Evolutionary conservation across 108 stramenopile species (phyloP).

Genomic region (Cyclotella atomus): DNA sequence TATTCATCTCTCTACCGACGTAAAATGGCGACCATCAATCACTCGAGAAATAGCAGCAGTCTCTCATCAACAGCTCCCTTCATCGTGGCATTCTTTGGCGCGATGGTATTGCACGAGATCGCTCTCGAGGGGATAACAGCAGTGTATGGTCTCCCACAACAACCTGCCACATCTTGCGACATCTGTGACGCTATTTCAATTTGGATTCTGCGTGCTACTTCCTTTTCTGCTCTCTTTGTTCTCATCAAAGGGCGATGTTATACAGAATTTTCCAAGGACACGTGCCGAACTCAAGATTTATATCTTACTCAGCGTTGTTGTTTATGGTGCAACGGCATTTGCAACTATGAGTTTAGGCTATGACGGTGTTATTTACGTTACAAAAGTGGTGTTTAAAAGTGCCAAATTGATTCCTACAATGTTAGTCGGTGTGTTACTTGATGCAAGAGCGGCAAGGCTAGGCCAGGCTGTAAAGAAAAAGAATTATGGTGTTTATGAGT

Average conservation of each 20-base stretch:
- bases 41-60: neutral
- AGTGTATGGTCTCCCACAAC: slow-evolving; percentile 34
- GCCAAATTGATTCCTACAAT: slow-evolving; percentile 76
- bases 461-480: slow-evolving; percentile 43
- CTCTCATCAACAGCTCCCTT: slow-evolving; percentile 24
- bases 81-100: slow-evolving; percentile 52
- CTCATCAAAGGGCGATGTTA: slow-evolving; percentile 35
- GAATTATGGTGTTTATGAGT: slow-evolving; percentile 52
- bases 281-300: slow-evolving; percentile 50
- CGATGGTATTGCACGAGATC: slow-evolving; percentile 70
- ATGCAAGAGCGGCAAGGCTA: slow-evolving; percentile 27
- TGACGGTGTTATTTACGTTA: slow-evolving; percentile 61
- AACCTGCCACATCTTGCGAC: slow-evolving; percentile 50
- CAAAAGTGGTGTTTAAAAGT: slow-evolving; percentile 77
- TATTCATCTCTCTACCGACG: neutral
- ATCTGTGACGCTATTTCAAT: slow-evolving; percentile 69
- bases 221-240: slow-evolving; percentile 49
- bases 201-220: slow-evolving; percentile 64
- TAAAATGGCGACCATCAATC: too few relatives aligned
- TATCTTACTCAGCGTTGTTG: slow-evolving; percentile 50
- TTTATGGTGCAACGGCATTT: slow-evolving; percentile 67
- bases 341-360: slow-evolving; percentile 60
- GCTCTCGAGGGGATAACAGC: slow-evolving; percentile 64
- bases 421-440: slow-evolving; percentile 59
- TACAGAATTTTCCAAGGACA: slow-evolving; percentile 55